A percentile compares a stretch with the other conserved stretches of the same genome.
Conservation (phyloP, 495 filamentous ascomycete species). For the Recurvomyces mirabilis region DNA sequence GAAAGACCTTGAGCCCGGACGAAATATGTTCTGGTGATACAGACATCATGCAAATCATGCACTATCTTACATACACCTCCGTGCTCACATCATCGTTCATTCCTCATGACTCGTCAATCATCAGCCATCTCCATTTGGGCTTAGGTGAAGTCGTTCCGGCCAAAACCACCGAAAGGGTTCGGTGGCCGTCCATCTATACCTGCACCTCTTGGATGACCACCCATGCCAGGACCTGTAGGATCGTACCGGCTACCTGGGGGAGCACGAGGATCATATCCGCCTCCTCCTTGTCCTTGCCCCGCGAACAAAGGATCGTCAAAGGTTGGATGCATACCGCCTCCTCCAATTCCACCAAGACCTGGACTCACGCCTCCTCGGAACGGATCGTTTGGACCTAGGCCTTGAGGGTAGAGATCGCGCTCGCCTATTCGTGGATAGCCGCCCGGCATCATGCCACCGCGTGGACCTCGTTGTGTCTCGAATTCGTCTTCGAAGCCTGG, state of each 20-base stretch:
- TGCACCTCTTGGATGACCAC: constrained; percentile 18
- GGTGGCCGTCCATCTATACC: constrained; percentile 30
- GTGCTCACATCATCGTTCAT: no score
- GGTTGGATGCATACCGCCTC: constrained; percentile 85
- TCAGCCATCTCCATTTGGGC: neutral
- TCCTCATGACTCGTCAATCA: neutral
- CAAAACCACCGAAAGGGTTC: constrained; percentile 56
- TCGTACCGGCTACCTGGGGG: constrained; percentile 64
- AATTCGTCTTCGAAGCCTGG: constrained; percentile 93
- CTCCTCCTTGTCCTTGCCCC: constrained; percentile 38
- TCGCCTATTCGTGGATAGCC: constrained; percentile 53
- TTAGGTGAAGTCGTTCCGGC: constrained; percentile 59
- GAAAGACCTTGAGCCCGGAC: neutral
- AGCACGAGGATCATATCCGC: constrained; percentile 40
- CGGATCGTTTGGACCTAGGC: constrained; percentile 76
- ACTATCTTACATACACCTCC: neutral
- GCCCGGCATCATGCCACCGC: constrained; percentile 31
- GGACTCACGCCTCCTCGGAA: constrained; percentile 50
- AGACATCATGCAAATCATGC: neutral
- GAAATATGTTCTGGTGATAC: neutral
- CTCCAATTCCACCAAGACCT: constrained; percentile 35
- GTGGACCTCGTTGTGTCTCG: constrained; percentile 61
- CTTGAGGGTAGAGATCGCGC: constrained; percentile 76
- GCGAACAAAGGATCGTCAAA: constrained; percentile 86
- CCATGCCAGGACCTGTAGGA: constrained; percentile 64